phyloP scores from a whole-genome alignment of 306 rosid species.

The Albizia julibrissin region DNA sequence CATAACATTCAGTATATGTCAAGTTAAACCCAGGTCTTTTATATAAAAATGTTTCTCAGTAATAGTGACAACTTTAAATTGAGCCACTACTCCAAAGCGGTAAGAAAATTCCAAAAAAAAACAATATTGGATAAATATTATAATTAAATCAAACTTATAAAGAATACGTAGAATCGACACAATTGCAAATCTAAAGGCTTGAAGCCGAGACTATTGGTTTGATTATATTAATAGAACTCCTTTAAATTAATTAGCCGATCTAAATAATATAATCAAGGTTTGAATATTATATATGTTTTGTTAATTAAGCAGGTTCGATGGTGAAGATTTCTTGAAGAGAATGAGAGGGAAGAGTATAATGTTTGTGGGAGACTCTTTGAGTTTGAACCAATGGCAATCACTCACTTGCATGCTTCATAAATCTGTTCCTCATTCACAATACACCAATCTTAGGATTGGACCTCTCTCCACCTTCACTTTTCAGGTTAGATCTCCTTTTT shows the following conservation, averaged over 20 bases:
- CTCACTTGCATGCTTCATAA: conserved; percentile 58
- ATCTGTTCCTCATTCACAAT: conserved; percentile 39
- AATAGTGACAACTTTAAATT: no score
- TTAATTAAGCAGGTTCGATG: conserved; percentile 44
- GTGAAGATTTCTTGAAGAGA: conserved; percentile 50
- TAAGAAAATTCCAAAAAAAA: no score
- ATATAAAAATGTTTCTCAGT: no score
- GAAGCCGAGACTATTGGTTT: background rate
- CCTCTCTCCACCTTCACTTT: conserved; percentile 49
- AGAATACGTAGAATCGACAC: background rate
- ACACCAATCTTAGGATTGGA: conserved; percentile 33
- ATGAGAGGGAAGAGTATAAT: conserved; percentile 49
- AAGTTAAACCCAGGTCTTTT: no score
- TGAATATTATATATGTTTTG: background rate
- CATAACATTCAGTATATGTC: no score
- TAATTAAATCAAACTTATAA: no score
- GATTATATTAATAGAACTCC: background rate
- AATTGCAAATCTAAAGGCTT: background rate
- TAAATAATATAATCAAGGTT: background rate
- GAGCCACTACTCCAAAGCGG: no score
- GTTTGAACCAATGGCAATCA: conserved; percentile 75
- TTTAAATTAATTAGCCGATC: background rate
- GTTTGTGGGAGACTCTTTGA: conserved; percentile 70
- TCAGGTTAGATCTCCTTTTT: conserved; percentile 32
- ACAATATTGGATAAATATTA: no score